Evolutionary conservation across 192 early-diverging fungal species (phyloP), one percentile per base, ranked within the genome.

Genomic region (Podila clonocystis): DNA sequence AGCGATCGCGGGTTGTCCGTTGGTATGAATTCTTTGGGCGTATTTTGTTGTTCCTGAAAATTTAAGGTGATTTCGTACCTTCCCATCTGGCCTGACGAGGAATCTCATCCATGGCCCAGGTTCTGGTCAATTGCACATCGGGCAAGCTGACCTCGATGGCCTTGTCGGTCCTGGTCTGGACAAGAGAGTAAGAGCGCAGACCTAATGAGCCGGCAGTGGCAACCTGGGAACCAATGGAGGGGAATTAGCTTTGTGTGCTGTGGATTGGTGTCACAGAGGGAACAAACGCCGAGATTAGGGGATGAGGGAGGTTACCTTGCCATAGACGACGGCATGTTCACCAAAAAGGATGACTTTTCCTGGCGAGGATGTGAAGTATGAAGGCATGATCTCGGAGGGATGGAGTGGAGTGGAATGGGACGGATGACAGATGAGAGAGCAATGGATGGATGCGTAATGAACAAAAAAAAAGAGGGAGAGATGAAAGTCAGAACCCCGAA

Each of bases 341-440:
- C 98, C 98, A 90, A 99, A 98, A 50, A 98, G 78, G 68, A 99
- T 99, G 73, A 95, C 91, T 73, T 99, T 99, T 65, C 94, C 98
- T n/a, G 98, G 98, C 20, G 98, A 95, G 36, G 92, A 94, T 30
- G 93, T 58, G 62, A 75, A 70, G 67, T 71, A 85, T 49, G 76
- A 68, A 5, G 70, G 69, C 69, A 79, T 79, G 52, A 55, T 26
- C n/a, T n/a, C 19, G 20, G 22, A 22, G 52, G 52, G 20, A 9
- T 5, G 52, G 22, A 26, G 5, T n/a, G 52, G 8, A 12, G 52
- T 11, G 13, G 24, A 24, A 9, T n/a, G 24, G 52, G 19, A 55
- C 2, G 52, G 52, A 55, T 55, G 52, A 24, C 22, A 55, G 52
- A 24, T 55, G 2, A 3, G 41, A 0, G 41, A 4, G 41, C 41